phyloP scores from a whole-genome alignment of 2,329 filamentous ascomycete species.

The Dissoconium aciculare region DNA sequence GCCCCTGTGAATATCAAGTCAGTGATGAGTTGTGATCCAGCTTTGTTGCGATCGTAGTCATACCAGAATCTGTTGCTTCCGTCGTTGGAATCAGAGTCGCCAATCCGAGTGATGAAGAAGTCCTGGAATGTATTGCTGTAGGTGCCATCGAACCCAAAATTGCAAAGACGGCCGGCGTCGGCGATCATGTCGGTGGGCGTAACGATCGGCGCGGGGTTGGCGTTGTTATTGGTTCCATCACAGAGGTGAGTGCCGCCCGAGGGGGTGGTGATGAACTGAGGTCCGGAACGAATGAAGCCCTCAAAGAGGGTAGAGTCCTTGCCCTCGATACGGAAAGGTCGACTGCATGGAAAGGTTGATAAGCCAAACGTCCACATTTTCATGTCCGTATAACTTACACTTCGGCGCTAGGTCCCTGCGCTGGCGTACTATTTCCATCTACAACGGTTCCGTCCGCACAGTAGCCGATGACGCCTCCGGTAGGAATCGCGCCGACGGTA shows the following conservation, averaged over 20 bases:
- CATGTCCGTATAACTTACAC: neutral
- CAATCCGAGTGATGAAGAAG: conserved; percentile 12
- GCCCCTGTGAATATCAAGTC: conserved; percentile 4
- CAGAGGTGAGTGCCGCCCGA: conserved; percentile 11
- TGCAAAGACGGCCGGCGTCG: conserved; percentile 5
- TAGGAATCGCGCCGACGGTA: neutral
- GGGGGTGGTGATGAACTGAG: conserved; percentile 11
- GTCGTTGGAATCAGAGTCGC: neutral
- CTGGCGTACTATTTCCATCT: conserved; percentile 7
- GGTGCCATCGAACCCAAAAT: conserved; percentile 11
- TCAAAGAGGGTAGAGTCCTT: conserved; percentile 12
- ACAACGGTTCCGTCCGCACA: neutral
- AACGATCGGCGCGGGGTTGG: conserved; percentile 5
- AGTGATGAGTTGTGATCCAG: no score
- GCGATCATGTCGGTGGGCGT: conserved; percentile 12
- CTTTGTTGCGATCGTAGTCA: neutral
- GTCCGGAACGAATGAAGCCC: conserved; percentile 8
- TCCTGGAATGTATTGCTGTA: conserved; percentile 10
- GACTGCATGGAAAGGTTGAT: conserved; percentile 2
- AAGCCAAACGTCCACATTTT: neutral
- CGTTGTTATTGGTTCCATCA: conserved; percentile 9
- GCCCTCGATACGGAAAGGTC: conserved; percentile 14
- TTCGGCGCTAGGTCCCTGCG: conserved; percentile 1
- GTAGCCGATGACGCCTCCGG: conserved; percentile 1
- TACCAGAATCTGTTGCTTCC: conserved; percentile 9